Evolutionary conservation across 148 eudicot species (phyloP), one percentile per base, ranked within the genome.

Genomic region (Camellia granthamiana): DNA sequence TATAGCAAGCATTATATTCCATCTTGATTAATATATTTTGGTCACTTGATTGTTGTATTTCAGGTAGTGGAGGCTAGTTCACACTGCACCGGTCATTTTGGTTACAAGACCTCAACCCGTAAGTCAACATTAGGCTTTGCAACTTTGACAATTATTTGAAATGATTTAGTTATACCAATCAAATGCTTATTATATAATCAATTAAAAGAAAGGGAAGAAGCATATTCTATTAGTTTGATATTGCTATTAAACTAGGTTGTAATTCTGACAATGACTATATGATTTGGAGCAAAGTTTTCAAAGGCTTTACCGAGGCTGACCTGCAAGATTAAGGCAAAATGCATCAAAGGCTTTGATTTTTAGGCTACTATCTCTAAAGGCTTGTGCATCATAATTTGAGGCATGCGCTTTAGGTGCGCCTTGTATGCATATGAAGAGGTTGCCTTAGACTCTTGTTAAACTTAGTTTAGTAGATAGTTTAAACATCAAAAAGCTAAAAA

Each of bases 21-120:
- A 51, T 3, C 23, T 30, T 73, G 19, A 44, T 73, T 11, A 19
- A 72, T 21, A 14, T 13, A 15, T 46, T 18, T 64, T 62, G 43
- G 30, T 54, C 10, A 0, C 11, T 4, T 58, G 16, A 11, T 46
- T 71, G 46, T 47, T 12, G 65, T 59, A 44, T 72, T 77, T 38
- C 89, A 95, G 99, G 95, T 95, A 4, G 84, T 90, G 81, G 88
- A 81, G 78, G 56, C 93, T 59, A 89, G 99, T 84, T 88, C 88
- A 52, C 94, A 90, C 75, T 88, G 93, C 84, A 76, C 85, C 69
- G 64, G 60, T 65, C 90, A 85, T 82, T 90, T 95, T 81, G 97
- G 97, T 69, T 93, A 86, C 84, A 77, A 85, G 60, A 87, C 84
- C 38, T 46, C 86, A 55, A 74, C 91, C 42, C 84, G 99, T 95